Conservation (phyloP, 192 early-diverging fungal genomes). For the Coemansia sp. region DNA sequence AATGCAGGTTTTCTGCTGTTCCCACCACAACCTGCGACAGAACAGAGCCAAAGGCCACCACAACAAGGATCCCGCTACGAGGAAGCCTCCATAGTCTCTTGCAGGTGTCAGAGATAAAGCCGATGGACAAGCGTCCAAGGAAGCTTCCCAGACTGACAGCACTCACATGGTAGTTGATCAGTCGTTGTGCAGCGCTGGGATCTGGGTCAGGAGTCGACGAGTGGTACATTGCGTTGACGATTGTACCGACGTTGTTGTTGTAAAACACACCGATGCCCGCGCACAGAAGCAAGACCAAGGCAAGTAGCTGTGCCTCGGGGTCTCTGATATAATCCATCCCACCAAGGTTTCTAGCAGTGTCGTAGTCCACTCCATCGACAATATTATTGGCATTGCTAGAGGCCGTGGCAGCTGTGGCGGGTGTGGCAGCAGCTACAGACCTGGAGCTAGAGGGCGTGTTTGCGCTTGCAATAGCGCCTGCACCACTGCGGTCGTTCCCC, state of each 20-base stretch:
- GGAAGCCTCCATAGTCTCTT: slow-evolving; percentile 48
- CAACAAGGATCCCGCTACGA: slow-evolving; percentile 46
- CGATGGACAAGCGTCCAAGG: slow-evolving; percentile 42
- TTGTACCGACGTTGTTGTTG: slow-evolving; percentile 57
- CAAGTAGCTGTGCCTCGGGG: slow-evolving; percentile 51
- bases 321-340: slow-evolving; percentile 46
- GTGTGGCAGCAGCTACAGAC: slow-evolving; percentile 7
- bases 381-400: not conserved
- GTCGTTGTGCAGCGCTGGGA: slow-evolving; percentile 41
- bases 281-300: slow-evolving; percentile 50
- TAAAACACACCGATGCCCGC: slow-evolving; percentile 56
- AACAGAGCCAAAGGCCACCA: slow-evolving; percentile 29
- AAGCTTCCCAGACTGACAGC: slow-evolving; percentile 54
- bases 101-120: slow-evolving; percentile 40
- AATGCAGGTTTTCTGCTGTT: slow-evolving; percentile 18
- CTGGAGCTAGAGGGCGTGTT: slow-evolving; percentile 5
- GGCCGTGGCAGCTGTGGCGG: not conserved
- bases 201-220: slow-evolving; percentile 36
- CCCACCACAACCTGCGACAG: slow-evolving; percentile 44
- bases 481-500: not conserved
- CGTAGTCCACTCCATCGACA: slow-evolving; percentile 45
- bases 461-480: not conserved
- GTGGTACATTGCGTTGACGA: slow-evolving; percentile 54
- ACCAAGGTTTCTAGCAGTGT: slow-evolving; percentile 51
- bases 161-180: slow-evolving; percentile 55